phyloP scores from a whole-genome alignment of 441 rosid species.

The Metrosideros polymorpha region DNA sequence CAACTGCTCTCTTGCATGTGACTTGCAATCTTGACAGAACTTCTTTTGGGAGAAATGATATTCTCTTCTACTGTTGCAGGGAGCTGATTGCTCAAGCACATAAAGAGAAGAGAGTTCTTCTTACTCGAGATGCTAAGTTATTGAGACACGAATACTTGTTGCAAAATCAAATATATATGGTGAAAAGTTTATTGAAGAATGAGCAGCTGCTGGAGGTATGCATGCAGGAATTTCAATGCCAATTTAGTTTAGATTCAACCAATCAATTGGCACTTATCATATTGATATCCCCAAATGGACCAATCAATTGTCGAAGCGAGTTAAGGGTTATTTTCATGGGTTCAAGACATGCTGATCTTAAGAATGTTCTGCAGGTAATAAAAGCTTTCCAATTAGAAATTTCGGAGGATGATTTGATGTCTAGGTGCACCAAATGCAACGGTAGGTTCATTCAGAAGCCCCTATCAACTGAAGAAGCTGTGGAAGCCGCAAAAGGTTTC shows the following conservation, averaged over 20 bases:
- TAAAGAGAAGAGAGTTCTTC: constrained; percentile 67
- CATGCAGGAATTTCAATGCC: background rate
- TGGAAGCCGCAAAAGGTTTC: constrained; percentile 91
- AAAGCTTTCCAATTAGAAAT: constrained; percentile 59
- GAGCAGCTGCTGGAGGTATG: constrained; percentile 88
- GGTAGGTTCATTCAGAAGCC: constrained; percentile 86
- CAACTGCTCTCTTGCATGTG: background rate
- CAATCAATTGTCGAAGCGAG: background rate
- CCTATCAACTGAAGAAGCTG: constrained; percentile 66
- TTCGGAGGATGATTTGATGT: constrained; percentile 70
- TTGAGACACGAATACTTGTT: constrained; percentile 68
- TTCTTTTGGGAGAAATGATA: background rate
- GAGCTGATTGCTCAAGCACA: constrained; percentile 70
- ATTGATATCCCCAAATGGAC: background rate
- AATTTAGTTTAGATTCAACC: background rate
- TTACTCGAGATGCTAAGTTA: constrained; percentile 84
- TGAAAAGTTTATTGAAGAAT: constrained; percentile 75
- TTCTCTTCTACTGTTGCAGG: constrained; percentile 26
- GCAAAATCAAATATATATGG: constrained; percentile 62
- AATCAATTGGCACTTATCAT: background rate
- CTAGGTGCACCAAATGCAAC: constrained; percentile 91
- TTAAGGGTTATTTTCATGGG: background rate
- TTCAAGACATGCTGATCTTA: background rate
- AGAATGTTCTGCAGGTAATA: constrained; percentile 44
- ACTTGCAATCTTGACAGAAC: background rate